phyloP scores from a whole-genome alignment of 768 basidiomycete species.

The Nevesoporus exiguus region DNA sequence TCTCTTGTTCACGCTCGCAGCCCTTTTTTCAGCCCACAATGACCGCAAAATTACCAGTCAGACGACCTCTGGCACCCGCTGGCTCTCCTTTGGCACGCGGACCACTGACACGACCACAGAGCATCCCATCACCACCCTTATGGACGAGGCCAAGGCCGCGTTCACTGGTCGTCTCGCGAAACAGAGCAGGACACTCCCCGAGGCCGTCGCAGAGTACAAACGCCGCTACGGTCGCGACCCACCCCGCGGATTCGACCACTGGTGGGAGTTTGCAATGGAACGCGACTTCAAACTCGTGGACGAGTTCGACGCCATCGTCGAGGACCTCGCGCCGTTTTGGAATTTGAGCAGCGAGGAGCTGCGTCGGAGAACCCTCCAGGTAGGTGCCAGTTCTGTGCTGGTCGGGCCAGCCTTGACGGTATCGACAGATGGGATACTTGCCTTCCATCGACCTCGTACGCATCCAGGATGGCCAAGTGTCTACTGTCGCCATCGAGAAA shows the following conservation, averaged over 20 bases:
- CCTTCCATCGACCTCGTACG: constrained; percentile 86
- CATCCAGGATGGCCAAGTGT: constrained; percentile 60
- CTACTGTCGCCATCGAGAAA: constrained; percentile 55
- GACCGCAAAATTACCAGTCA: constrained; percentile 2
- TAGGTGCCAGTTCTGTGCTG: constrained; percentile 20
- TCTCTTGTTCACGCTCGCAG: constrained; percentile 48
- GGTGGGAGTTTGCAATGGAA: constrained; percentile 79
- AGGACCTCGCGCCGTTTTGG: constrained; percentile 87
- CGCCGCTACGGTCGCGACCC: constrained; percentile 74
- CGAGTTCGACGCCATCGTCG: constrained; percentile 77
- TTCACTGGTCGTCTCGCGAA: constrained; percentile 62
- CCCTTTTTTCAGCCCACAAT: constrained; percentile 42
- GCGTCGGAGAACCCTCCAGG: constrained; percentile 58
- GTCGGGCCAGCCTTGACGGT: background rate
- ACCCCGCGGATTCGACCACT: constrained; percentile 86
- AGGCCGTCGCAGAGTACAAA: constrained; percentile 81
- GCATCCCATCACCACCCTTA: constrained; percentile 85
- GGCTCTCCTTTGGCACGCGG: constrained; percentile 21
- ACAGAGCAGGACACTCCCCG: constrained; percentile 78
- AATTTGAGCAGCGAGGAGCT: constrained; percentile 67
- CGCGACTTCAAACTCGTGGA: constrained; percentile 79
- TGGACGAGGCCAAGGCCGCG: constrained; percentile 76
- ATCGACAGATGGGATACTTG: constrained; percentile 60
- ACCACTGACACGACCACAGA: constrained; percentile 13
- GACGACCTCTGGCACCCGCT: constrained; percentile 1